These are phyloP conservation scores for Wickerhamiella kurtzmanii DNA, from an alignment of 805 yeast species.

Conservation along the genomic window DNA sequence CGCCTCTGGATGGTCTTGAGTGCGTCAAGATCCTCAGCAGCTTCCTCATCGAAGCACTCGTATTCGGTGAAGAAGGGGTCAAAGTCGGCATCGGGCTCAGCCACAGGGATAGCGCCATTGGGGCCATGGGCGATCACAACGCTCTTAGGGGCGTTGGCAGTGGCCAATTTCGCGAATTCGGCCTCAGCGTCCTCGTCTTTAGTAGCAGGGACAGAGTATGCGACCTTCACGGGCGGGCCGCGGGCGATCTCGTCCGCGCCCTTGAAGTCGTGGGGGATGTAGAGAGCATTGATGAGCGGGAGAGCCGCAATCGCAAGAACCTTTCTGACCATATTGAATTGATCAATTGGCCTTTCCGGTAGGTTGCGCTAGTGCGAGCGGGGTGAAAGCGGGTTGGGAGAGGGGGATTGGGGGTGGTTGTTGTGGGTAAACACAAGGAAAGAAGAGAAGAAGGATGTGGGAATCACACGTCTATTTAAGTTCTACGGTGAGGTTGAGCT, in stretches of 20 bases:
- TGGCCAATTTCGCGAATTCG: background rate
- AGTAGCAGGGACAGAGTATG: background rate
- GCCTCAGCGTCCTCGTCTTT: background rate
- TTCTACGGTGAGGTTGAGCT: background rate
- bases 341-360: background rate
- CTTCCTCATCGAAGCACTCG: too few species aligned
- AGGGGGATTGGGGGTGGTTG: too few species aligned
- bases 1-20: too few species aligned
- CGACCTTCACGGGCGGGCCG: background rate
- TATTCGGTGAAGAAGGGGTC: background rate
- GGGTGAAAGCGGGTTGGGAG: background rate
- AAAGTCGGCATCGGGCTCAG: background rate
- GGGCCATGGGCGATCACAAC: too few species aligned
- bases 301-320: slow-evolving; percentile 15
- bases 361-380: background rate
- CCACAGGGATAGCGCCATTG: too few species aligned
- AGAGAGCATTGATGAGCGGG: slow-evolving; percentile 17
- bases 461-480: background rate
- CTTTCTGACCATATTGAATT: slow-evolving; percentile 18
- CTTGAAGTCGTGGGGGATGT: slow-evolving; percentile 17
- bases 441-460: background rate
- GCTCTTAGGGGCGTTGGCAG: too few species aligned
- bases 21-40: too few species aligned
- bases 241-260: slow-evolving; percentile 2
- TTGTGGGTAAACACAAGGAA: background rate